phyloP scores from a whole-genome alignment of 2,329 filamentous ascomycete genomes.

The Fusarium sacchari region DNA sequence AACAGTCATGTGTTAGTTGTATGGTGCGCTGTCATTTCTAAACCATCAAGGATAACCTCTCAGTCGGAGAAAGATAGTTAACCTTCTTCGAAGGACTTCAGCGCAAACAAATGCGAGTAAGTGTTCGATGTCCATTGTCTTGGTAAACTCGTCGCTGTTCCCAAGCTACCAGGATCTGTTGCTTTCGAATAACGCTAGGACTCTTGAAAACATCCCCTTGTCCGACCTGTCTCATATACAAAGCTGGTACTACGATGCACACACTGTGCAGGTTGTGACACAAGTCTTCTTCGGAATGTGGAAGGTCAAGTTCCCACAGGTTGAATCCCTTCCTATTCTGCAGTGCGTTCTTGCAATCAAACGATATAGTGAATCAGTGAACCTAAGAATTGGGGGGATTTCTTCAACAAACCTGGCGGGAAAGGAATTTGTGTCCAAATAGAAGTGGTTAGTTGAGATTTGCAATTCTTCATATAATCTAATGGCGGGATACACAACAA shows the following conservation, averaged over 20 bases:
- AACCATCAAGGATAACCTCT: not conserved
- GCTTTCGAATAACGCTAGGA: constrained; percentile 49
- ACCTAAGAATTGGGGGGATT: constrained; percentile 44
- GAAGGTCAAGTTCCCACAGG: constrained; percentile 46
- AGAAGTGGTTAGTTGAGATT: constrained; percentile 52
- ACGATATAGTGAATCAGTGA: constrained; percentile 46
- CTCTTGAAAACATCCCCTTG: constrained; percentile 48
- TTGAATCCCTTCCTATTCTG: constrained; percentile 51
- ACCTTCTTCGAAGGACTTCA: constrained; percentile 26
- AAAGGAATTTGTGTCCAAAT: constrained; percentile 49
- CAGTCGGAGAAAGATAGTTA: constrained; percentile 25
- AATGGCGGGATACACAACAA: constrained; percentile 51
- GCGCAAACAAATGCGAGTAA: constrained; percentile 46
- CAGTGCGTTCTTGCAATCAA: constrained; percentile 51
- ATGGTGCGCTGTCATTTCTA: no score
- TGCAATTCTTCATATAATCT: constrained; percentile 52
- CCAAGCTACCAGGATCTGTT: constrained; percentile 54
- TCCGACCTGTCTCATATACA: constrained; percentile 51
- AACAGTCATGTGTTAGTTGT: not conserved
- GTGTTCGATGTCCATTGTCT: constrained; percentile 43
- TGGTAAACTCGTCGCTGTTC: constrained; percentile 46
- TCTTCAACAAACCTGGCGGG: constrained; percentile 39
- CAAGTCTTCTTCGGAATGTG: constrained; percentile 46
- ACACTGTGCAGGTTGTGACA: constrained; percentile 47
- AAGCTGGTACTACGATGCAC: constrained; percentile 49